A percentile compares a stretch with the other conserved stretches of the same genome.
These are phyloP conservation scores for Endocalyx cinctus DNA, from an alignment of 2,329 filamentous ascomycete species.

Conservation along the genomic window DNA sequence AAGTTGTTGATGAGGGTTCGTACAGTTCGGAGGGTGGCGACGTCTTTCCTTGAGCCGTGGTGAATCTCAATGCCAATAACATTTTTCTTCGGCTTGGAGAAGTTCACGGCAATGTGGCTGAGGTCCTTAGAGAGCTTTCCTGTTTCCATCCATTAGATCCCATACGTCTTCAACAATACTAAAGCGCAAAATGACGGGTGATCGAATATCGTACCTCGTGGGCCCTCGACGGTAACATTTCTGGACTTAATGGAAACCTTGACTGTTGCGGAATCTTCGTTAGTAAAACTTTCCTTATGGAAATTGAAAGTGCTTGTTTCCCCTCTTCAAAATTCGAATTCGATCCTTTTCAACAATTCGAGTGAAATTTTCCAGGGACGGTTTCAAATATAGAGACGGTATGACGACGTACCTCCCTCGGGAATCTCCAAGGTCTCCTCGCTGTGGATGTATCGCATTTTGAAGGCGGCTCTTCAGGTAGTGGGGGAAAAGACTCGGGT, in stretches of 20 bases:
- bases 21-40: slow-evolving; percentile 96
- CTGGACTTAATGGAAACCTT: slow-evolving; percentile 97
- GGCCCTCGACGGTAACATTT: slow-evolving; percentile 93
- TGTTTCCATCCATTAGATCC: slow-evolving; percentile 37
- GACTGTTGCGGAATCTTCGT: slow-evolving; percentile 57
- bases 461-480: slow-evolving; percentile 53
- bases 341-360: too few species aligned
- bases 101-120: slow-evolving; percentile 93
- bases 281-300: slow-evolving; percentile 28
- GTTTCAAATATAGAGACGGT: too few species aligned
- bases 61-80: slow-evolving; percentile 96
- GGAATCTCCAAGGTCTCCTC: slow-evolving; percentile 93
- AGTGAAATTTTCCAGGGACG: too few species aligned
- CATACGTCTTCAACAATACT: slow-evolving; percentile 6
- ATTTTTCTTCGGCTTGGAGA: slow-evolving; percentile 80
- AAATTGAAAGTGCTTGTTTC: background rate
- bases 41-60: slow-evolving; percentile 96
- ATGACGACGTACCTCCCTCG: slow-evolving; percentile 77
- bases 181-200: too few species aligned
- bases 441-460: slow-evolving; percentile 99
- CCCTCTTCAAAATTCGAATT: background rate
- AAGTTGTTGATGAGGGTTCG: slow-evolving; percentile 98
- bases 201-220: slow-evolving; percentile 62
- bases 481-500: slow-evolving; percentile 35
- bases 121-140: slow-evolving; percentile 97